Evolutionary conservation across 2,329 filamentous ascomycete species (phyloP), one percentile per base, ranked within the genome.

Genomic region (Fusarium sp.): DNA sequence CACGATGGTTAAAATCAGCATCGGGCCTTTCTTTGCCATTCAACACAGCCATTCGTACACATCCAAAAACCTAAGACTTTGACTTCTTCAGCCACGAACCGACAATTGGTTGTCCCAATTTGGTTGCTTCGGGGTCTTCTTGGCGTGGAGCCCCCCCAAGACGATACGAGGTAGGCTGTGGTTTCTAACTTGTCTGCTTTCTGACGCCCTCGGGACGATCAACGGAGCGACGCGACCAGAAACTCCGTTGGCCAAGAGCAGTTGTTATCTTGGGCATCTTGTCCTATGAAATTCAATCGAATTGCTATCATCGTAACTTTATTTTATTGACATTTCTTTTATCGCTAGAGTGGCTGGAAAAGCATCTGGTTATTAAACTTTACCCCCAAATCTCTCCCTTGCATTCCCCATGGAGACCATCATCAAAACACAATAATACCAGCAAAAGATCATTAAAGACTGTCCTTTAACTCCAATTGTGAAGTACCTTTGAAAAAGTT

Each of bases 161-260:
- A 46, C 59, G 44, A 67, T 70, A 71, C 67, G 67, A 65, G 67
- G 29, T 37, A 69, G 68, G 64, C 68, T 56, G 68, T 71, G 60
- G 56, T 40, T 57, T 37, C 22, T 32, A 25, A 42, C 32, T 52
- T 52, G 30, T 67, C 51, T 47, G 32, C 22, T 56, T 61, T 66
- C 25, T 47, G 57, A 22, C 51, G 41, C 42, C 53, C 53, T 63
- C 45, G 45, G 57, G 56, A 56, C 62, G 62, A 70, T 70, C 68
- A 51, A 71, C 6, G 41, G 67, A 57, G 44, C 57, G 32, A 52
- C 22, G n/a, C 20, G 25, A 47, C 13, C 24, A 41, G 41, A 65
- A 52, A 49, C 44, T 34, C 58, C 44, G 27, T 61, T 6, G 12
- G n/a, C 49, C 41, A 44, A 44, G 41, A 44, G 41, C 20, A 44